phyloP scores from a whole-genome alignment of 495 filamentous ascomycete species.

The Penicillium maclennaniae region DNA sequence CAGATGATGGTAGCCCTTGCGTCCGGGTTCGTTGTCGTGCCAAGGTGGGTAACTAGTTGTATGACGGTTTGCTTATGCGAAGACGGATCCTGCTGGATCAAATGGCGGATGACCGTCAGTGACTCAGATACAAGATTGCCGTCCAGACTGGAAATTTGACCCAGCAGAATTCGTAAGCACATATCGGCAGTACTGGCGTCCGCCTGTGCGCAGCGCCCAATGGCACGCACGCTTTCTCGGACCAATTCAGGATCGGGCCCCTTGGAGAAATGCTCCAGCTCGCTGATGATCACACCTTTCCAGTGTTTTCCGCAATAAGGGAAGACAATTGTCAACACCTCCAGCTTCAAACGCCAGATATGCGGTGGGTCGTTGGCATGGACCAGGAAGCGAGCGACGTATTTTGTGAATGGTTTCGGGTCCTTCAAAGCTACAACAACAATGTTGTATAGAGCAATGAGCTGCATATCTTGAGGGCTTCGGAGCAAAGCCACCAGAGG shows the following conservation, averaged over 20 bases:
- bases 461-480: slow-evolving; percentile 78
- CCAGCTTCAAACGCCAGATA: slow-evolving; percentile 86
- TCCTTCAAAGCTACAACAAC: slow-evolving; percentile 74
- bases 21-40: slow-evolving; percentile 74
- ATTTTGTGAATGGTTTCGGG: slow-evolving; percentile 74
- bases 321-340: slow-evolving; percentile 84
- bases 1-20: slow-evolving; percentile 93
- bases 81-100: slow-evolving; percentile 85
- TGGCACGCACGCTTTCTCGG: slow-evolving; percentile 81
- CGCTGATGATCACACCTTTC: slow-evolving; percentile 81
- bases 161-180: slow-evolving; percentile 76
- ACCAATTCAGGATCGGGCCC: slow-evolving; percentile 73
- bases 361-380: slow-evolving; percentile 75
- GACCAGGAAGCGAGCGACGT: slow-evolving; percentile 83
- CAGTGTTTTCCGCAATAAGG: slow-evolving; percentile 70
- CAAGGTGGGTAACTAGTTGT: slow-evolving; percentile 85
- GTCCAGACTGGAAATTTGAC: slow-evolving; percentile 79
- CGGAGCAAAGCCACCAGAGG: slow-evolving; percentile 83
- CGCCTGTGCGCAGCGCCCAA: slow-evolving; percentile 85
- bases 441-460: slow-evolving; percentile 88
- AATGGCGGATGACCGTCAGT: slow-evolving; percentile 86
- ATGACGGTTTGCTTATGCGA: slow-evolving; percentile 79
- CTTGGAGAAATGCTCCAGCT: slow-evolving; percentile 87
- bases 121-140: slow-evolving; percentile 85
- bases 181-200: slow-evolving; percentile 64